Conservation (phyloP, 2,329 filamentous ascomycete species). For the Rhynchosporium graminicola region DNA sequence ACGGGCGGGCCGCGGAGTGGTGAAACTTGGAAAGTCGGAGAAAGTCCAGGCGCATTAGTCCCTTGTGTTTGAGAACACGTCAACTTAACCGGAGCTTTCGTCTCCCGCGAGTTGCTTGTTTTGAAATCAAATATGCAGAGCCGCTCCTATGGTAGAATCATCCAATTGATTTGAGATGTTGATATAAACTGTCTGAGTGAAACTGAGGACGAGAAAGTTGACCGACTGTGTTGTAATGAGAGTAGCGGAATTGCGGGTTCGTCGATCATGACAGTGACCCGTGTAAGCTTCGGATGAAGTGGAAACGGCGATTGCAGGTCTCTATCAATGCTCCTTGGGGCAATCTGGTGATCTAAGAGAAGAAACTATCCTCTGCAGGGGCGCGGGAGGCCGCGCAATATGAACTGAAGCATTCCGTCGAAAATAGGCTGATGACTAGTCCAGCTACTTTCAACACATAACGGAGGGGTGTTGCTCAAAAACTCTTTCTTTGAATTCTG, state of each 20-base stretch:
- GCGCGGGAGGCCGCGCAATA: conserved; percentile 23
- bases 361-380: conserved; percentile 14
- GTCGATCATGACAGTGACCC: neutral
- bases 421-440: conserved; percentile 20
- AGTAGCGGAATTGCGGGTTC: neutral
- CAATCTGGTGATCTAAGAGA: conserved; percentile 18
- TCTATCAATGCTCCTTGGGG: conserved; percentile 6
- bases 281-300: conserved; percentile 18
- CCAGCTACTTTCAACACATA: conserved; percentile 11
- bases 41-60: conserved; percentile 7
- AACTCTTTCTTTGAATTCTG: neutral
- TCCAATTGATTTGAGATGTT: neutral
- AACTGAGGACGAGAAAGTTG: neutral
- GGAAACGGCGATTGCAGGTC: conserved; percentile 19
- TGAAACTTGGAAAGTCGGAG: conserved; percentile 24
- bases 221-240: neutral
- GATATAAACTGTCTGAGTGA: neutral
- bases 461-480: conserved; percentile 4
- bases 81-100: conserved; percentile 10
- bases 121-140: conserved; percentile 1
- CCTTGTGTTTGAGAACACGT: conserved; percentile 15
- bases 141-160: neutral
- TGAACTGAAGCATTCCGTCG: conserved; percentile 20
- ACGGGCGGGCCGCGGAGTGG: conserved; percentile 17
- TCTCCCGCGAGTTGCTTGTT: conserved; percentile 13